A percentile compares a stretch with the other conserved stretches of the same genome.
Conservation (phyloP, 2,329 filamentous ascomycete species). For the Claviceps digitariae region DNA sequence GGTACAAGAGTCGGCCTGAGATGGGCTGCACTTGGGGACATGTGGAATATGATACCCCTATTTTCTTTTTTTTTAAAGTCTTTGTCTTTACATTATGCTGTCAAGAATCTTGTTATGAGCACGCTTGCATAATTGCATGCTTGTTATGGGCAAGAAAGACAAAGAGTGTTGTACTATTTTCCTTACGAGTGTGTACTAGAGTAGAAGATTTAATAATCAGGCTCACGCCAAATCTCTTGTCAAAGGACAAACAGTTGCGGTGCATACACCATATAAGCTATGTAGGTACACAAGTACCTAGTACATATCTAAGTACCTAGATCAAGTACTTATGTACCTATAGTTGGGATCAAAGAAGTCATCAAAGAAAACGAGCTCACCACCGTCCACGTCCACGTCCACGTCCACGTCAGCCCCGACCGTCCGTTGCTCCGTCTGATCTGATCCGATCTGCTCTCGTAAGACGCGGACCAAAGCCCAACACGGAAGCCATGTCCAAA, state of each 20-base stretch:
- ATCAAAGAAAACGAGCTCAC: neutral
- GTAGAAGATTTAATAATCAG: constrained; percentile 5
- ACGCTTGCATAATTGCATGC: neutral
- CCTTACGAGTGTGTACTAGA: neutral
- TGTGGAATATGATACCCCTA: constrained; percentile 18
- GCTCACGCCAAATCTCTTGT: constrained; percentile 4
- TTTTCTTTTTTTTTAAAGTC: neutral
- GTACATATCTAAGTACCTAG: too few relatives aligned
- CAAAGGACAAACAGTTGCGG: neutral
- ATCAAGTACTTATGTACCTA: too few relatives aligned
- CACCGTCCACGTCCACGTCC: too few relatives aligned
- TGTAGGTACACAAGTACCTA: too few relatives aligned
- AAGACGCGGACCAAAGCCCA: neutral
- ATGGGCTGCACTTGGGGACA: constrained; percentile 18
- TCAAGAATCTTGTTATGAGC: neutral
- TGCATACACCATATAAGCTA: neutral
- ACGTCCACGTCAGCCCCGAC: neutral
- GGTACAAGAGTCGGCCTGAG: constrained; percentile 10
- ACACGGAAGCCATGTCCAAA: neutral
- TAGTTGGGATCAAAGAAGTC: too few relatives aligned
- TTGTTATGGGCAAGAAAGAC: constrained; percentile 1
- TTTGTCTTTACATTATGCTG: neutral
- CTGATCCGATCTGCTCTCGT: neutral
- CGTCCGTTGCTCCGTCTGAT: neutral
- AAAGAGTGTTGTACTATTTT: neutral